phyloP scores from a whole-genome alignment of 208 protist species.

The Leishmania tarentolae region DNA sequence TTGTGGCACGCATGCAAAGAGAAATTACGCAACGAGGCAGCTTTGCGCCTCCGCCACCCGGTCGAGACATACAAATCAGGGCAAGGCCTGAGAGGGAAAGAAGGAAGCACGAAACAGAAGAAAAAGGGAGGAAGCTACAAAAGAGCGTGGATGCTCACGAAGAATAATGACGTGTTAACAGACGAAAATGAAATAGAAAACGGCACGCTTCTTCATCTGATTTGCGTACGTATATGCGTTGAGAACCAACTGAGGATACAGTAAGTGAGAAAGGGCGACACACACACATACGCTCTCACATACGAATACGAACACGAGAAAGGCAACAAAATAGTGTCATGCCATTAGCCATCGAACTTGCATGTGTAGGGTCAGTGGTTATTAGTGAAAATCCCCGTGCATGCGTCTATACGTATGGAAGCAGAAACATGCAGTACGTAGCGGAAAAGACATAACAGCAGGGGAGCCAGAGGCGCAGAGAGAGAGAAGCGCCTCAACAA shows the following conservation, averaged over 20 bases:
- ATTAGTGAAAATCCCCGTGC: not conserved
- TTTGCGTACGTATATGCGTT: not conserved
- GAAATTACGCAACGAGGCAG: not conserved
- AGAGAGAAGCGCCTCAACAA: not conserved
- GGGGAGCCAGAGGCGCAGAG: not conserved
- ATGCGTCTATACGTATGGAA: not conserved
- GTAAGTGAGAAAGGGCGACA: not conserved
- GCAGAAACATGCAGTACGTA: not conserved
- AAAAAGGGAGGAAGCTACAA: not conserved
- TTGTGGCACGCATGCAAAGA: not conserved
- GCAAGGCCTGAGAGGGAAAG: not conserved
- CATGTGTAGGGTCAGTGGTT: not conserved
- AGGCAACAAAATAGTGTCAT: not conserved
- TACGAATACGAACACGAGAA: not conserved
- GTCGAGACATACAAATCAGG: not conserved
- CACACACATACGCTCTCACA: not conserved
- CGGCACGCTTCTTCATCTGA: not conserved
- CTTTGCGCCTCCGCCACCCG: not conserved
- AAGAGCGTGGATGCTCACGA: too few relatives aligned
- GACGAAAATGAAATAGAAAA: not conserved
- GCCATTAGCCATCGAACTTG: not conserved
- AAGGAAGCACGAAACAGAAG: not conserved
- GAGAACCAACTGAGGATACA: conserved; percentile 6
- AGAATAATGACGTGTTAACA: too few relatives aligned
- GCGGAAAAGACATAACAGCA: not conserved